phyloP scores from a whole-genome alignment of 345 rosid species.

The Punica granatum region DNA sequence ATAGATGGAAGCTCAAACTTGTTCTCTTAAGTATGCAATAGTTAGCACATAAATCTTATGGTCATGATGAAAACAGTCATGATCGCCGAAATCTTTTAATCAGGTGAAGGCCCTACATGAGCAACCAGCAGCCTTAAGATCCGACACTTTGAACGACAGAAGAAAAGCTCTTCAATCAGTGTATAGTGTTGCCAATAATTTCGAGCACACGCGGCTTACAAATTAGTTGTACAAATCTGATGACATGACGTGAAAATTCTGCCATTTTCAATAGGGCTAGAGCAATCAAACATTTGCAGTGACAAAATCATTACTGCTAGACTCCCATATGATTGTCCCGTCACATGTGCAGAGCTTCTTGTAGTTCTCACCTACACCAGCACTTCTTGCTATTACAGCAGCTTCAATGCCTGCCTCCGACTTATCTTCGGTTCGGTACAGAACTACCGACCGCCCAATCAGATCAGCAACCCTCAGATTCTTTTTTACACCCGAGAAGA shows the following conservation, averaged over 20 bases:
- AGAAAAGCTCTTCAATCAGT: not conserved
- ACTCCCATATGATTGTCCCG: slow-evolving; percentile 93
- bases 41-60: too few relatives aligned
- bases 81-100: too few relatives aligned
- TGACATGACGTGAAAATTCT: not conserved
- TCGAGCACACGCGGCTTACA: not conserved
- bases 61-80: too few relatives aligned
- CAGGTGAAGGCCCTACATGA: not conserved
- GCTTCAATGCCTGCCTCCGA: slow-evolving; percentile 56
- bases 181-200: not conserved
- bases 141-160: not conserved
- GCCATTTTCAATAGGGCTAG: not conserved
- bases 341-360: slow-evolving; percentile 84
- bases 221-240: not conserved
- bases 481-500: slow-evolving; percentile 55
- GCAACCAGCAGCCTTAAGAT: not conserved
- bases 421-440: slow-evolving; percentile 61
- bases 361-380: slow-evolving; percentile 95
- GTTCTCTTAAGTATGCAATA: too few relatives aligned
- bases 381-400: slow-evolving; percentile 91
- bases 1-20: too few relatives aligned
- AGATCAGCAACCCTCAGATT: slow-evolving; percentile 68
- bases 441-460: slow-evolving; percentile 65
- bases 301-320: slow-evolving; percentile 57
- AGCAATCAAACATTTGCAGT: slow-evolving; percentile 37